Conservation (phyloP, 2,329 filamentous ascomycete genomes). For the Paecilomyces sp. region DNA sequence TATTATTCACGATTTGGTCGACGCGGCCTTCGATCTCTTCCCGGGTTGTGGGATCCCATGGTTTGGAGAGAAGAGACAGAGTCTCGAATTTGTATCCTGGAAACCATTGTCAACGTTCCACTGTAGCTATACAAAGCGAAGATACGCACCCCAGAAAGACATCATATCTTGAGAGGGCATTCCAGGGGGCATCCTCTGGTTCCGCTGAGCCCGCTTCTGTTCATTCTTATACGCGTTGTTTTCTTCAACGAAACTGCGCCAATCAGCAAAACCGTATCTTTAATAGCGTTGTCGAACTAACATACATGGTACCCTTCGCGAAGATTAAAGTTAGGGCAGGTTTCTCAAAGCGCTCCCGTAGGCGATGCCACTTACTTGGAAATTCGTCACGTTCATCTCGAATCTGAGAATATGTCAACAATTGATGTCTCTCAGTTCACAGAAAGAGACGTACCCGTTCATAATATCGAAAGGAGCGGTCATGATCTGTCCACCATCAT, state of each 20-base stretch:
- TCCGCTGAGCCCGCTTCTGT: conserved; percentile 52
- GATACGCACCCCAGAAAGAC: conserved; percentile 74
- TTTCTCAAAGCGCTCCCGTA: background rate
- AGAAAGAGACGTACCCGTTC: conserved; percentile 56
- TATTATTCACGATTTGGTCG: conserved; percentile 69
- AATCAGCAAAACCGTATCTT: conserved; percentile 8
- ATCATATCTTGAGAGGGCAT: conserved; percentile 68
- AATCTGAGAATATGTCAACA: conserved; percentile 54
- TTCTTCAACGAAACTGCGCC: conserved; percentile 79
- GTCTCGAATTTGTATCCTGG: conserved; percentile 95
- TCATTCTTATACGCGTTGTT: conserved; percentile 67
- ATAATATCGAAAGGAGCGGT: conserved; percentile 72
- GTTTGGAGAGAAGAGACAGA: conserved; percentile 64
- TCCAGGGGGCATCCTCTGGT: conserved; percentile 43
- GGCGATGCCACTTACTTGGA: conserved; percentile 56
- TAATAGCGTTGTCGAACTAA: conserved; percentile 8
- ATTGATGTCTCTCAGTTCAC: background rate
- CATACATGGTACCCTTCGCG: conserved; percentile 49
- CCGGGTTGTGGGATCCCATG: conserved; percentile 66
- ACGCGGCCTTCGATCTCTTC: conserved; percentile 74
- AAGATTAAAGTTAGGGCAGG: conserved; percentile 12
- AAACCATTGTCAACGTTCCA: conserved; percentile 5
- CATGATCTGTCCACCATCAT: conserved; percentile 59
- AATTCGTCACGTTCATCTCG: conserved; percentile 90
- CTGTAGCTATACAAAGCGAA: background rate